Conservation (phyloP, 2,329 filamentous ascomycete species). For the Bisporella sp. region DNA sequence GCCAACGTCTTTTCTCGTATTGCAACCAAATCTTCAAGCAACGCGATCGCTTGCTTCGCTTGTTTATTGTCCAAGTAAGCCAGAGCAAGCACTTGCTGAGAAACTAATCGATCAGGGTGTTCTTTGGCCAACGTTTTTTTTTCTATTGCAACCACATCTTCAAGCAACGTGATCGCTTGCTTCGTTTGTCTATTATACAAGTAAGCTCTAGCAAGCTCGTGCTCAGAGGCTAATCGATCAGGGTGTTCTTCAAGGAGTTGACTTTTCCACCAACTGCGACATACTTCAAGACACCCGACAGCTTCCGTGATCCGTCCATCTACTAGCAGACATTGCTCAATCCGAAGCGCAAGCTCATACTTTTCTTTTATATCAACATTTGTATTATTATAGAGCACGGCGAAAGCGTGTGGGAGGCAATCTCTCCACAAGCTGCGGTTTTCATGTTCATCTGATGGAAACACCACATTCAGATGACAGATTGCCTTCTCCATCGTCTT, state of each 20-base stretch:
- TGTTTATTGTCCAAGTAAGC: not conserved
- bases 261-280: slow-evolving; percentile 2
- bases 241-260: slow-evolving; percentile 5
- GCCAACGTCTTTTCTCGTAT: not conserved
- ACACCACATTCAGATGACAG: slow-evolving; percentile 1
- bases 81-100: not conserved
- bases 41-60: not conserved
- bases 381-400: slow-evolving; percentile 15
- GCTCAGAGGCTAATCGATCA: slow-evolving; percentile 6
- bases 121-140: not conserved
- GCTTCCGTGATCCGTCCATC: slow-evolving; percentile 16
- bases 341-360: slow-evolving; percentile 12
- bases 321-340: slow-evolving; percentile 16
- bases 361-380: slow-evolving; percentile 10
- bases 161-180: not conserved
- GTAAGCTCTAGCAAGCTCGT: slow-evolving; percentile 5
- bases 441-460: slow-evolving; percentile 2
- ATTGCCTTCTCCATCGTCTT: slow-evolving; percentile 3
- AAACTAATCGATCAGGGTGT: not conserved
- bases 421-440: slow-evolving; percentile 18
- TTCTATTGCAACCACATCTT: not conserved
- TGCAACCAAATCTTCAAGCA: not conserved
- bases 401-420: slow-evolving; percentile 24
- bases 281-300: slow-evolving; percentile 18
- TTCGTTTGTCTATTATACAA: not conserved